These are phyloP conservation scores for Pseudogymnoascus destructans DNA, from an alignment of 2,329 filamentous ascomycete species.

Conservation along the genomic window DNA sequence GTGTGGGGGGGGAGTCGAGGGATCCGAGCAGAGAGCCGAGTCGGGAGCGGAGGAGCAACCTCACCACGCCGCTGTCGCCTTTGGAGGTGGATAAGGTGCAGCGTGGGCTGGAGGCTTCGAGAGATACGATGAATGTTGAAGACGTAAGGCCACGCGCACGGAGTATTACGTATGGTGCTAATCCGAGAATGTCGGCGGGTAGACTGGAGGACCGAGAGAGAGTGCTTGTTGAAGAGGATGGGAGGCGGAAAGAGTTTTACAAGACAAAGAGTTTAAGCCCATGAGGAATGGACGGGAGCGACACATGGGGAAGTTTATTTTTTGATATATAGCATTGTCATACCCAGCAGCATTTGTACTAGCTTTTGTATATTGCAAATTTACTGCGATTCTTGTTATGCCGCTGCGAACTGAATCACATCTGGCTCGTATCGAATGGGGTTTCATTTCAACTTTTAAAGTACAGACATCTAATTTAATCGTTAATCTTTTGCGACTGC, in stretches of 20 bases:
- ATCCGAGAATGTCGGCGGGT: slow-evolving; percentile 3
- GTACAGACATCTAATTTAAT: neutral
- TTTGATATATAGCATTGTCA: slow-evolving; percentile 4
- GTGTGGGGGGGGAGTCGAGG: neutral
- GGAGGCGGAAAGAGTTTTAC: slow-evolving; percentile 5
- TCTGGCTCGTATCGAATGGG: neutral
- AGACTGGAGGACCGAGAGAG: slow-evolving; percentile 5
- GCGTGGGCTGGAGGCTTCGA: neutral
- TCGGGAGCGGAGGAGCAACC: slow-evolving; percentile 4
- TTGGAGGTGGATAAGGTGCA: neutral
- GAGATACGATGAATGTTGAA: slow-evolving; percentile 4
- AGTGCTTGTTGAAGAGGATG: slow-evolving; percentile 5
- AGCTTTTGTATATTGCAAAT: slow-evolving; percentile 2
- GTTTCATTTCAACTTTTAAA: neutral
- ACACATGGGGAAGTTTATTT: neutral
- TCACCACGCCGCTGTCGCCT: neutral
- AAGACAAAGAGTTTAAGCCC: slow-evolving; percentile 2
- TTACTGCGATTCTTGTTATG: neutral
- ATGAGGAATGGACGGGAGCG: neutral
- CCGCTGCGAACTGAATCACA: neutral
- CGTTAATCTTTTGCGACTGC: neutral
- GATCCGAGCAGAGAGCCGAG: slow-evolving; percentile 2
- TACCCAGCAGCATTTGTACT: slow-evolving; percentile 7
- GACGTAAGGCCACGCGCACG: slow-evolving; percentile 6
- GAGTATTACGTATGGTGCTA: slow-evolving; percentile 10